These are phyloP conservation scores for Panaeolus cyanescens DNA, from an alignment of 768 basidiomycete species.

Conservation along the genomic window DNA sequence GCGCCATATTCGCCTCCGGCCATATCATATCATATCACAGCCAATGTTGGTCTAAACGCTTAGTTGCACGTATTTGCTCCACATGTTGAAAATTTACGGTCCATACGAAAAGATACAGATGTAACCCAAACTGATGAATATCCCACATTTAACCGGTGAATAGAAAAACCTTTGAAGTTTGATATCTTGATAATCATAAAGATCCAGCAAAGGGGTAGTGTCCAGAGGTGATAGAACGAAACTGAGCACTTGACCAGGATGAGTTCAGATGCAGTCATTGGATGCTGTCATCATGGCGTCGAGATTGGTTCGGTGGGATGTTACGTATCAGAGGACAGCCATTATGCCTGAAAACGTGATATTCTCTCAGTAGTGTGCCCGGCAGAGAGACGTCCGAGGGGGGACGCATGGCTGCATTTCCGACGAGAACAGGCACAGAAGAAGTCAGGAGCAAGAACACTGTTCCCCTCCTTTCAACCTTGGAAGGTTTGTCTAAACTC, in stretches of 20 bases:
- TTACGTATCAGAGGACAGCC: slow-evolving; percentile 20
- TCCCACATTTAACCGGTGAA: too few species aligned
- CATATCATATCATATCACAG: background rate
- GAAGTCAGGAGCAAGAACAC: slow-evolving; percentile 10
- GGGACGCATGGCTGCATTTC: slow-evolving; percentile 14
- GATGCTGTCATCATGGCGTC: slow-evolving; percentile 8
- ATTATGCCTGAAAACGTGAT: slow-evolving; percentile 17
- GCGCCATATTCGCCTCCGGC: background rate
- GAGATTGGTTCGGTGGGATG: slow-evolving; percentile 18
- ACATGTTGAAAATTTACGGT: too few species aligned
- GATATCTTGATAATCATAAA: background rate
- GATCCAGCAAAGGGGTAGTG: background rate
- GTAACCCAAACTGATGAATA: too few species aligned
- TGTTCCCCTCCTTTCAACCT: background rate
- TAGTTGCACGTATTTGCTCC: too few species aligned
- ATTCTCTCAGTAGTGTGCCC: slow-evolving; percentile 15
- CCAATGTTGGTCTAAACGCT: too few species aligned
- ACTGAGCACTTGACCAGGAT: background rate
- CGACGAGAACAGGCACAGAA: slow-evolving; percentile 15
- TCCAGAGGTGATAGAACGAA: background rate
- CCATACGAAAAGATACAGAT: too few species aligned
- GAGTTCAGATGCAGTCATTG: slow-evolving; percentile 6
- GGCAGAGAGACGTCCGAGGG: slow-evolving; percentile 19
- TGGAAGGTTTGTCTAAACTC: background rate
- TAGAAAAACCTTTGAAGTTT: too few species aligned